Evolutionary conservation across 257 asterid species (phyloP), one percentile per base, ranked within the genome.

Genomic region (Solanum ossicruentum): DNA sequence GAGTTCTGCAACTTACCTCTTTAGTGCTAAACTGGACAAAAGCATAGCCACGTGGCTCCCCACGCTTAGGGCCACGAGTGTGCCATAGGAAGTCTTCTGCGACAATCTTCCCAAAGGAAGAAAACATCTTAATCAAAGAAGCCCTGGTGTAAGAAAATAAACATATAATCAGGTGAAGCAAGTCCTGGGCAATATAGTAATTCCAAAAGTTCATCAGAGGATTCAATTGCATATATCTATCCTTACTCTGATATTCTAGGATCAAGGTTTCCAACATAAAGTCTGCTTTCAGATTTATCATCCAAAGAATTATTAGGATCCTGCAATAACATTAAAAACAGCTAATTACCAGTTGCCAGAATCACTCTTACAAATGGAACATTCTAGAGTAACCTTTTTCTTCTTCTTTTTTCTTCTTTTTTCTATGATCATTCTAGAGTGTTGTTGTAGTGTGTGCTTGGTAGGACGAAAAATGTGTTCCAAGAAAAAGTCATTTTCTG

Each of bases 31-130:
- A 95, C 89, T 92, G 97, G 86, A 95, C 86, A 86, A 95, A 93
- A 51, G 96, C 94, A 82, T 93, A 93, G 28, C 96, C 96, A 12
- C 96, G 94, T 55, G 96, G 96, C 89, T 89, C 94, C 32, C 96
- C 98, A 28, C 97, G 97, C 88, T 90, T 93, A 8, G 97, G 97
- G 81, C 99, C 99, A 71, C 97, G 96, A 66, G 97, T 93, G 86
- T 96, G 99, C 99, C 99, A 96, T 81, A 96, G 86, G 88, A 92
- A 96, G 89, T 96, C 99, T 86, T 96, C 99, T 0, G 98, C 93
- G 6, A 93, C 80, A 45, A 93, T 91, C 83, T 94, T 90, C 75
- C 99, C 98, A 86, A 85, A 93, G 23, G 94, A 94, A 75, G 98
- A 91, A 84, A 96, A 96, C 97, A 96, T 93, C 92, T 94, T 94